phyloP scores from a whole-genome alignment of 768 basidiomycete genomes.

The Rhodotorula kratochvilovae region DNA sequence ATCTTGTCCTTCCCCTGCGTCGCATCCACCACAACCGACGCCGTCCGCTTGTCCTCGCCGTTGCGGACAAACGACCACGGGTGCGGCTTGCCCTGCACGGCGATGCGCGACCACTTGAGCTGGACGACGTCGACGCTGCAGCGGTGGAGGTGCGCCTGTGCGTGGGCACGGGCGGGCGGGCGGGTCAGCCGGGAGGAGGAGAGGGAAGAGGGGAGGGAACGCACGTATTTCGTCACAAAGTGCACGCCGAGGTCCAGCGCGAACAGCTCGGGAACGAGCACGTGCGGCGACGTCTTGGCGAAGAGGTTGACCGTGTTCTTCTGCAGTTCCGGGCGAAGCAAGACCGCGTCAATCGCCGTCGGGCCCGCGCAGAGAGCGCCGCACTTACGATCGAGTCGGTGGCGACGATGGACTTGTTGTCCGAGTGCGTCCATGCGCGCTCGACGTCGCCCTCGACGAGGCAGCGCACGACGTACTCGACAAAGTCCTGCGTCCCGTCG shows the following conservation, averaged over 20 bases:
- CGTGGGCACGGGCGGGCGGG: neutral
- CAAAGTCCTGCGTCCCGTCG: constrained; percentile 58
- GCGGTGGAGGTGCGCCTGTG: constrained; percentile 30
- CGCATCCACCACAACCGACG: constrained; percentile 54
- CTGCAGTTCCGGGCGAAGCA: neutral
- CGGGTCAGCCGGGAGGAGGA: neutral
- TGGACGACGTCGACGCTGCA: constrained; percentile 42
- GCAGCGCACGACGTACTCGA: constrained; percentile 76
- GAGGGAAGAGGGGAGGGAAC: neutral
- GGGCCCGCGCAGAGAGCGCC: neutral
- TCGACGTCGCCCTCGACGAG: constrained; percentile 64
- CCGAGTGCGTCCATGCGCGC: constrained; percentile 66
- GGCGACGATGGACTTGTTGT: constrained; percentile 81
- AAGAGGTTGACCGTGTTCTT: constrained; percentile 33
- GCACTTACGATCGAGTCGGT: constrained; percentile 67
- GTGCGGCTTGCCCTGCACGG: constrained; percentile 55
- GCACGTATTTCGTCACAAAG: constrained; percentile 66
- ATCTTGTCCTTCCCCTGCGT: constrained; percentile 61
- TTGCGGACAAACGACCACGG: constrained; percentile 78
- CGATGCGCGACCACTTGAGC: constrained; percentile 69
- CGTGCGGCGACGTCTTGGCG: constrained; percentile 82
- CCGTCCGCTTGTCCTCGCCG: constrained; percentile 78
- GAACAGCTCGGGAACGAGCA: constrained; percentile 77
- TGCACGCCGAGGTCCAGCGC: constrained; percentile 80
- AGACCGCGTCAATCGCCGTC: constrained; percentile 51